Evolutionary conservation across 2,329 filamentous ascomycete genomes (phyloP), one percentile per base, ranked within the genome.

Genomic region (Talaromyces sp.): DNA sequence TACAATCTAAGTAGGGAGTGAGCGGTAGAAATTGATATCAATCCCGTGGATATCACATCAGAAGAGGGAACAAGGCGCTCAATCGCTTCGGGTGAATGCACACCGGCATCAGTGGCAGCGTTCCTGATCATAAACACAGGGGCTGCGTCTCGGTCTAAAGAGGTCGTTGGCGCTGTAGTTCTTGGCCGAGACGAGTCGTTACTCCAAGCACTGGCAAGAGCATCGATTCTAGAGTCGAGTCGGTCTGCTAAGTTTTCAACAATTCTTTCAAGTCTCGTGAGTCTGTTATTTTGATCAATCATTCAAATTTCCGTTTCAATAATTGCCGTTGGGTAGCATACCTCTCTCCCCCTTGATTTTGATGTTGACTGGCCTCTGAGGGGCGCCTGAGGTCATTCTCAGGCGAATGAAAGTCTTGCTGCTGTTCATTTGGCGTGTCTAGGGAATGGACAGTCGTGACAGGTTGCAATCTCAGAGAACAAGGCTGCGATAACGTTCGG

Each of bases 401-500:
- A 10, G 19, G 19, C 43, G 43, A 21, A 38, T 9, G 17, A 27
- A 17, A 19, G 32, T 55, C 17, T 32, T 41, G 17, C 9, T 35
- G 29, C 9, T 32, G 12, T 31, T 32, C 31, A 41, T 26, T 41
- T 11, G 12, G 21, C 14, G 32, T 21, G 7, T 17, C 32, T n/a
- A 24, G 19, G 10, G 3, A 5, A 50, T 50, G 19, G 43, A 12
- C 5, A 3, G 19, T 14, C 17, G 41, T 38, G 27, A 24, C 19
- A 43, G 35, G 17, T 38, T 38, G 14, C 35, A 38, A n/a, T 38
- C 17, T 56, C 19, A 76, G 65, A 0, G 74, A 77, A 60, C 76
- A 78, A 19, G 62, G 56, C 31, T 75, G 70, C 5, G 65, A 68
- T 19, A 77, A 66, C 38, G 70, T 69, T 50, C 73, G 70, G 61